phyloP scores from a whole-genome alignment of 1,284 basidiomycete genomes.

The Flammula alnicola region DNA sequence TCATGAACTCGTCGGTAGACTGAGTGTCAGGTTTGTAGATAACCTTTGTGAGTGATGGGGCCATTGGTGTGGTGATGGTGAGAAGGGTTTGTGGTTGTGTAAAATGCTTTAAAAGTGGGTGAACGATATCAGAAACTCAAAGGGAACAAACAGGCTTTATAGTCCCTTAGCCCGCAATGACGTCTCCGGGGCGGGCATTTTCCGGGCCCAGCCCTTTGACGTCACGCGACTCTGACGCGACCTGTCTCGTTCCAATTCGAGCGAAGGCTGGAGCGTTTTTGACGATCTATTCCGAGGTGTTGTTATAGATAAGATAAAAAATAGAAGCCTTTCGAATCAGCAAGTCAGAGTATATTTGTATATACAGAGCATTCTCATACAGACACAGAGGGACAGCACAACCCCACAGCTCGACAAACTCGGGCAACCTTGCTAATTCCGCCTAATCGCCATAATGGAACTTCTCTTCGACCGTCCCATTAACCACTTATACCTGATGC shows the following conservation, averaged over 20 bases:
- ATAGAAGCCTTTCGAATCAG: conserved; percentile 8
- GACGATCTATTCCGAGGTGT: background rate
- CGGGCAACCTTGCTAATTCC: conserved; percentile 18
- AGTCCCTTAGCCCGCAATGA: conserved; percentile 37
- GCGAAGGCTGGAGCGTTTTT: no score
- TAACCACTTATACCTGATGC: conserved; percentile 12
- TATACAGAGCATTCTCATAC: conserved; percentile 15
- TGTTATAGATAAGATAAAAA: conserved; percentile 15
- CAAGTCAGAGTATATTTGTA: conserved; percentile 17
- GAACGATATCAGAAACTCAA: conserved; percentile 10
- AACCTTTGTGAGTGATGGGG: conserved; percentile 65
- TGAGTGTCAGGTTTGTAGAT: conserved; percentile 77
- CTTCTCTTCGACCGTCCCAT: conserved; percentile 15
- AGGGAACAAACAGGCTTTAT: conserved; percentile 41
- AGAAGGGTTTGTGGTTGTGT: conserved; percentile 24
- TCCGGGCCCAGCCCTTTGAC: conserved; percentile 21
- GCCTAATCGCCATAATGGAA: conserved; percentile 21
- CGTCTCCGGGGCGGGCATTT: conserved; percentile 33
- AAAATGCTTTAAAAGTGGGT: conserved; percentile 16
- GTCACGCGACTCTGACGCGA: conserved; percentile 37
- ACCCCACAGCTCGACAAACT: conserved; percentile 24
- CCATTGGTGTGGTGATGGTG: conserved; percentile 43
- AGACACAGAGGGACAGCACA: conserved; percentile 11
- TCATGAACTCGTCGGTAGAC: conserved; percentile 70
- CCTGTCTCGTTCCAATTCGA: conserved; percentile 5